These are phyloP conservation scores for Vitis cinerea DNA, from an alignment of 164 flowering plant genomes.

Conservation along the genomic window DNA sequence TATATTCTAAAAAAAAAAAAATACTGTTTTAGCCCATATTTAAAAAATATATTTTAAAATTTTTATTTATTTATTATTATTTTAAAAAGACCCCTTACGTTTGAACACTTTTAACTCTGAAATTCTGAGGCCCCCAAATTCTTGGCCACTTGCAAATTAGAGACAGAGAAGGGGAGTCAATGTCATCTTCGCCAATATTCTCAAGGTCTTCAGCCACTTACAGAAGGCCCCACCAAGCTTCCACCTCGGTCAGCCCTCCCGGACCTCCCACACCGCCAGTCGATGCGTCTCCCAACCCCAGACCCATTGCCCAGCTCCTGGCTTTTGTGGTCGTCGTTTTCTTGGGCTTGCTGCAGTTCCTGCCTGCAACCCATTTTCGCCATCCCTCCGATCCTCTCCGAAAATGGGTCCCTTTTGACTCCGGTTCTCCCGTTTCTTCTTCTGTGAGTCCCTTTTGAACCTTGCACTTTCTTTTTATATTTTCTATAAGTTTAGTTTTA, in stretches of 20 bases:
- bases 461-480: too few relatives aligned
- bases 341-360: constrained; percentile 28
- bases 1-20: too few relatives aligned
- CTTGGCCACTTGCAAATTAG: too few relatives aligned
- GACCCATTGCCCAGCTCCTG: constrained; percentile 18
- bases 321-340: constrained; percentile 23
- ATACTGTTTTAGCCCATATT: too few relatives aligned
- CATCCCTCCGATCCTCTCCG: constrained; percentile 30
- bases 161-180: constrained; percentile 1
- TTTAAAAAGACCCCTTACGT: too few relatives aligned
- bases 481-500: too few relatives aligned
- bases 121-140: too few relatives aligned
- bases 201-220: neutral
- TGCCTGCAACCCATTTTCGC: constrained; percentile 32
- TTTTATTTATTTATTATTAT: too few relatives aligned
- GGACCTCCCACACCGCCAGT: neutral
- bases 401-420: constrained; percentile 28
- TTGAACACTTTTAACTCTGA: too few relatives aligned
- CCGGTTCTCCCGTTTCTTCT: neutral
- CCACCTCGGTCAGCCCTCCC: neutral
- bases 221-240: constrained; percentile 2
- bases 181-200: constrained; percentile 8
- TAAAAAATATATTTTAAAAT: too few relatives aligned
- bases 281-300: constrained; percentile 25
- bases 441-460: neutral